Evolutionary conservation across 1,284 basidiomycete species (phyloP), one percentile per base, ranked within the genome.

Genomic region (Pholiota adiposa): DNA sequence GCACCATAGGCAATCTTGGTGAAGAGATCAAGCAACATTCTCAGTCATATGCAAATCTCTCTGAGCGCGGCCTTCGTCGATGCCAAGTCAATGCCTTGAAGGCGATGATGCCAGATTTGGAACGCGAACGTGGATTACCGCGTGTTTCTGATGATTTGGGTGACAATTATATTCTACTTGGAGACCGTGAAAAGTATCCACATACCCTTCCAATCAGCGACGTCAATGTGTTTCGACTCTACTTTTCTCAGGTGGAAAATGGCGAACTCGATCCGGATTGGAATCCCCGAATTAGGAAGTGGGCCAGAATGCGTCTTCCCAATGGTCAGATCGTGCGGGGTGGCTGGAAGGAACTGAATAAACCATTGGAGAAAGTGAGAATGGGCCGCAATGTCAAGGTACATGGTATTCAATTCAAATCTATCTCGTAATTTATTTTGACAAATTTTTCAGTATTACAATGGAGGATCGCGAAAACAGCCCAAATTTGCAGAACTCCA

Each of bases 1-100:
- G 64, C 14, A 70, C 70, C 1, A 77, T 78, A 41, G 75, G 77
- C 0, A 73, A 72, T 54, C 67, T 77, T 14, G 71, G 69, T 2
- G 58, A 70, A 41, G 72, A 76, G 46, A 67, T 77, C 7, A 29
- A 56, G 4, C 73, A 73, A 48, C 72, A 63, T 12, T 72, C 69
- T 0, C 66, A 75, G 19, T 69, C 72, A 5, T 76, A 64, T 59
- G 60, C 65, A 3, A 77, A 78, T 43, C 62, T 77, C 3, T 44
- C 71, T 2, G 57, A 73, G 51, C 63, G 64, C 41, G 72, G 61
- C 4, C 21, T 74, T 7, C 67, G 63, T 2, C 64, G 68, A 18
- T 56, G 61, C 23, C 71, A 71, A 52, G 54, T 69, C 6, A 77
- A 76, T 63, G 67, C 71, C 1, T 59, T 77, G 7, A 66, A 64